Conservation (phyloP, 306 rosid species). For the Ceratonia siliqua region DNA sequence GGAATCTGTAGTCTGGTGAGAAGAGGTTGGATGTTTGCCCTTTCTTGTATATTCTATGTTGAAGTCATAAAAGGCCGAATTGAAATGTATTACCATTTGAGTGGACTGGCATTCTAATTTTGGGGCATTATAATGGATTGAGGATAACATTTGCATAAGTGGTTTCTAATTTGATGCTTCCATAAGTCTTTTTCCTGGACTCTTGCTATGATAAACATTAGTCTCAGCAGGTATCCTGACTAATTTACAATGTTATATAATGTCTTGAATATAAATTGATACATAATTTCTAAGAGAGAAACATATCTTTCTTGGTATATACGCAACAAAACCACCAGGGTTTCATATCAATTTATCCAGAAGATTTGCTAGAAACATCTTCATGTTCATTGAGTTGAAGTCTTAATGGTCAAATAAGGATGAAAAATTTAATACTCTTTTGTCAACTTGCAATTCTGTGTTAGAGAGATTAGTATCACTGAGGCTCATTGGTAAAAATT, state of each 20-base stretch:
- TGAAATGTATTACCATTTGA: slow-evolving; percentile 19
- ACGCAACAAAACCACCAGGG: neutral
- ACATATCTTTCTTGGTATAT: too few species aligned
- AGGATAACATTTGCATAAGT: neutral
- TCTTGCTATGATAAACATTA: neutral
- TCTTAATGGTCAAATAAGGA: neutral
- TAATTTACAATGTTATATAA: too few species aligned
- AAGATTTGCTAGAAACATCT: neutral
- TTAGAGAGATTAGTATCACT: too few species aligned
- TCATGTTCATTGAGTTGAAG: neutral
- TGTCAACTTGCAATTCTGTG: too few species aligned
- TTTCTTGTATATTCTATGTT: slow-evolving; percentile 39
- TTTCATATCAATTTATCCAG: neutral
- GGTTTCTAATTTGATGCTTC: neutral
- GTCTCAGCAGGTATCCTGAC: neutral
- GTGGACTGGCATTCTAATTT: slow-evolving; percentile 22
- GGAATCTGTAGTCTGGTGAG: slow-evolving; percentile 37
- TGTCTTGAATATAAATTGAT: neutral
- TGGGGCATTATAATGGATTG: slow-evolving; percentile 21
- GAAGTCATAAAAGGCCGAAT: slow-evolving; percentile 38
- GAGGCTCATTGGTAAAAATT: too few species aligned
- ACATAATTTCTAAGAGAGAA: neutral
- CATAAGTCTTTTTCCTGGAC: neutral
- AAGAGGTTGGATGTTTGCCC: slow-evolving; percentile 26
- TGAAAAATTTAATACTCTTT: too few species aligned